phyloP scores from a whole-genome alignment of 768 basidiomycete species.

The Agaricus blazei region DNA sequence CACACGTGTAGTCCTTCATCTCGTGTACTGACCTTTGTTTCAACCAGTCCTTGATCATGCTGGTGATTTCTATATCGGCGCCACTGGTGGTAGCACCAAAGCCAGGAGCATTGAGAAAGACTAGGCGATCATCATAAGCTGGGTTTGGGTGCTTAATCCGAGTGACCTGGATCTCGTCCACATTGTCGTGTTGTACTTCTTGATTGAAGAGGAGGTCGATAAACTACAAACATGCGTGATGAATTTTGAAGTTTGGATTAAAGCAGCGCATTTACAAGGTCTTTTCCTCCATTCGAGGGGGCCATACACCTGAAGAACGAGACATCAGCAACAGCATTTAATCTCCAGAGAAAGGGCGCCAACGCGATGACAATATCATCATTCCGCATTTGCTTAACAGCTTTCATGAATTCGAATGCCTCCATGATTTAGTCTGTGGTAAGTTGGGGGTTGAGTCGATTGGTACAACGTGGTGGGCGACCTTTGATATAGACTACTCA shows the following conservation, averaged over 20 bases:
- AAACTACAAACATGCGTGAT: constrained; percentile 12
- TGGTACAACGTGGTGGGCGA: too few species aligned
- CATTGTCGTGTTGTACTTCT: constrained; percentile 2
- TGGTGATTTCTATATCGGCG: constrained; percentile 28
- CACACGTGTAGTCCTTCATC: background rate
- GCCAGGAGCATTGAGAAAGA: constrained; percentile 31
- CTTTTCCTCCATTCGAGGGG: too few species aligned
- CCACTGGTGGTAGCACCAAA: constrained; percentile 26
- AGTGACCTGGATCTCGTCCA: constrained; percentile 21
- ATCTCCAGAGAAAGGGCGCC: background rate
- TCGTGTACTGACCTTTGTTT: constrained; percentile 13
- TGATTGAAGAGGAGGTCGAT: constrained; percentile 14
- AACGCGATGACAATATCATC: constrained; percentile 20
- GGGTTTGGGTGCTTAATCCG: constrained; percentile 16
- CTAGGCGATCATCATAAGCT: constrained; percentile 14
- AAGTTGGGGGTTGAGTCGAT: background rate
- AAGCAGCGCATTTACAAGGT: too few species aligned
- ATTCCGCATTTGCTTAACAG: background rate
- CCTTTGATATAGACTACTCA: too few species aligned
- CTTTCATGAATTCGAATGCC: background rate
- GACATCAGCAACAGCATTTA: too few species aligned
- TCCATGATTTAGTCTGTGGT: background rate
- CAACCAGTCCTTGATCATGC: constrained; percentile 29
- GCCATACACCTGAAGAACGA: too few species aligned
- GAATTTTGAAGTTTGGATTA: too few species aligned